Conservation (phyloP, 768 basidiomycete genomes). For the Mrakia gelida region DNA sequence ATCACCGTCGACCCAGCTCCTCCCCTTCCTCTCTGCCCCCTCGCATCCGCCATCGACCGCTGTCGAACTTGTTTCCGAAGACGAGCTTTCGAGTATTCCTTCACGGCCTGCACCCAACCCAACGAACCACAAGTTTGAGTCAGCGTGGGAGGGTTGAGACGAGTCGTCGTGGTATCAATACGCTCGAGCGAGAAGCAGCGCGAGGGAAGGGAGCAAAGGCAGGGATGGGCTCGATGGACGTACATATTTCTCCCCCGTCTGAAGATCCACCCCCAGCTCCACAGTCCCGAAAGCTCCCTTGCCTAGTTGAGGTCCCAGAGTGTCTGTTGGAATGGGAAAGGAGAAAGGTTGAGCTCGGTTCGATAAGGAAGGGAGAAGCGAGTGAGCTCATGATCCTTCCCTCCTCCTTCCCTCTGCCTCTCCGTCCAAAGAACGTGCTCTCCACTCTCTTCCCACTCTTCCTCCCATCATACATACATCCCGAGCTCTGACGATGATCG, state of each 20-base stretch:
- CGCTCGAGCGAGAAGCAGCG: neutral
- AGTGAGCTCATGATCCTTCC: neutral
- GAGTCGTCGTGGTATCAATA: neutral
- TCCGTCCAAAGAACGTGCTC: neutral
- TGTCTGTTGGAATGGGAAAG: neutral
- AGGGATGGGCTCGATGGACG: too few species aligned
- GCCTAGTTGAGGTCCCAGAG: slow-evolving; percentile 41
- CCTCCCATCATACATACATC: too few species aligned
- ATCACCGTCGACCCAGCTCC: neutral
- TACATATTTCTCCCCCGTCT: slow-evolving; percentile 42
- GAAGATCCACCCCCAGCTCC: slow-evolving; percentile 43
- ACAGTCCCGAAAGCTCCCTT: slow-evolving; percentile 45
- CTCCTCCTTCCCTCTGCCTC: neutral
- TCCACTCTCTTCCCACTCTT: too few species aligned
- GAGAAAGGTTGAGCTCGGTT: neutral
- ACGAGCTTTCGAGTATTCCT: slow-evolving; percentile 46
- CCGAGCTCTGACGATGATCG: too few species aligned
- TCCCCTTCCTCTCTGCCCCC: slow-evolving; percentile 4
- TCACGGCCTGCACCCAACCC: slow-evolving; percentile 40
- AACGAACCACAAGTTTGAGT: too few species aligned
- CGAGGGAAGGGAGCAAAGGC: too few species aligned
- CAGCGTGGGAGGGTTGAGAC: neutral
- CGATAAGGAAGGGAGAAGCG: neutral
- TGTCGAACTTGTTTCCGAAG: slow-evolving; percentile 39
- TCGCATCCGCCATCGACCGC: slow-evolving; percentile 2